A percentile compares a stretch with the other conserved stretches of the same genome.
Conservation (phyloP, 2,329 filamentous ascomycete genomes). For the Stagonosporopsis vannaccii region DNA sequence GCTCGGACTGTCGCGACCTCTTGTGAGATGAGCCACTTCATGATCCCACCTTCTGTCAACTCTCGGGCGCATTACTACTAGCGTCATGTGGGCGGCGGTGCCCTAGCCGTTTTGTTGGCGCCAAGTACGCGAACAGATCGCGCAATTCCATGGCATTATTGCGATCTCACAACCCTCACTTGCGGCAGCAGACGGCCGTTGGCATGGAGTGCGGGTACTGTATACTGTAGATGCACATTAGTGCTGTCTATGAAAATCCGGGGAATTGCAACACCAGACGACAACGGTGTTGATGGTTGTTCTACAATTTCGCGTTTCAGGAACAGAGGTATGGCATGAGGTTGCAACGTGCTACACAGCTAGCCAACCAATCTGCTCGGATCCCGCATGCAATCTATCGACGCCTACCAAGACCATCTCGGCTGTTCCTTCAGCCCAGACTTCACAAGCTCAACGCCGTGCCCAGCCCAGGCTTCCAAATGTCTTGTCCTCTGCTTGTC, state of each 20-base stretch:
- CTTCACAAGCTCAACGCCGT: slow-evolving; percentile 38
- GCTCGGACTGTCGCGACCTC: background rate
- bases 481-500: slow-evolving; percentile 28
- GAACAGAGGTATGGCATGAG: slow-evolving; percentile 12
- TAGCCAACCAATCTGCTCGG: slow-evolving; percentile 20
- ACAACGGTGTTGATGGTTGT: background rate
- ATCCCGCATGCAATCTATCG: slow-evolving; percentile 20
- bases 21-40: slow-evolving; percentile 2
- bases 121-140: slow-evolving; percentile 16
- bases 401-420: slow-evolving; percentile 27
- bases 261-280: background rate
- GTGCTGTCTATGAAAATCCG: slow-evolving; percentile 1
- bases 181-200: slow-evolving; percentile 3
- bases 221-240: background rate
- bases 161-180: slow-evolving; percentile 11
- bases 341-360: slow-evolving; percentile 3
- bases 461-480: slow-evolving; percentile 28
- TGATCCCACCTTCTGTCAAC: background rate
- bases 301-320: background rate
- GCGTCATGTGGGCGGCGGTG: slow-evolving; percentile 7
- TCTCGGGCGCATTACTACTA: background rate
- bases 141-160: slow-evolving; percentile 21
- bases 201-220: background rate
- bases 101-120: slow-evolving; percentile 6
- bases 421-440: slow-evolving; percentile 35